phyloP scores from a whole-genome alignment of 306 rosid genomes.

The Fragaria iinumae region DNA sequence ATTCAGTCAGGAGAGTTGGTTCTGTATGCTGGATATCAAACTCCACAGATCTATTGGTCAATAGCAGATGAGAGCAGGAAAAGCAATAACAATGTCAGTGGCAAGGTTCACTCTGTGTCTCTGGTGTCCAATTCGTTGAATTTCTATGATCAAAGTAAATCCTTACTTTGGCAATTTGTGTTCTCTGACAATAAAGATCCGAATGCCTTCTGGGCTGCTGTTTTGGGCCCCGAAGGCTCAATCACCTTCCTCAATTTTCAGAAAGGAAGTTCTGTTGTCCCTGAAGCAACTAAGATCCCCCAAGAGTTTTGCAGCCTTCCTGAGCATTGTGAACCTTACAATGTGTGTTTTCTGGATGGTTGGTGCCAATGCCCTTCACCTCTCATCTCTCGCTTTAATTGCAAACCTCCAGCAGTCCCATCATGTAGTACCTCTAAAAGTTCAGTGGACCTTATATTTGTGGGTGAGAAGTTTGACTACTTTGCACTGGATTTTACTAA shows the following conservation, averaged over 20 bases:
- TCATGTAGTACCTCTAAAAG: conserved; percentile 24
- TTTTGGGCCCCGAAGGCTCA: conserved; percentile 28
- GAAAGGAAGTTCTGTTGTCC: conserved; percentile 14
- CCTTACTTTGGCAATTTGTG: conserved; percentile 44
- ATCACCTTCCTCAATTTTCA: conserved; percentile 29
- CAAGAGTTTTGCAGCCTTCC: conserved; percentile 33
- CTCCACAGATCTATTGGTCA: conserved; percentile 61
- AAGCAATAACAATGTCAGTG: conserved; percentile 26
- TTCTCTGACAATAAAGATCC: conserved; percentile 13
- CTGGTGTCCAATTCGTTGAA: conserved; percentile 42
- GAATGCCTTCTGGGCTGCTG: conserved; percentile 33
- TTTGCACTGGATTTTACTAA: conserved; percentile 30
- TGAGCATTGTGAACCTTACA: conserved; percentile 38
- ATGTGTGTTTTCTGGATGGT: conserved; percentile 23
- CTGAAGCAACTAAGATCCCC: conserved; percentile 30
- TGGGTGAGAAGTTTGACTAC: conserved; percentile 37
- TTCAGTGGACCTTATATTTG: conserved; percentile 25
- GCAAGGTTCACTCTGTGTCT: conserved; percentile 29
- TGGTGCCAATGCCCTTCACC: conserved; percentile 35
- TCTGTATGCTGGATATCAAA: conserved; percentile 40
- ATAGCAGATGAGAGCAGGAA: conserved; percentile 32
- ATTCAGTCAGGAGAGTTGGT: conserved; percentile 39
- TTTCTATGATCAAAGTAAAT: conserved; percentile 37
- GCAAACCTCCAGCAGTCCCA: conserved; percentile 27
- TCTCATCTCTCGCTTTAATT: conserved; percentile 20